These are phyloP conservation scores for Ustilago bromivora DNA, from an alignment of 1,284 basidiomycete genomes.

Conservation along the genomic window DNA sequence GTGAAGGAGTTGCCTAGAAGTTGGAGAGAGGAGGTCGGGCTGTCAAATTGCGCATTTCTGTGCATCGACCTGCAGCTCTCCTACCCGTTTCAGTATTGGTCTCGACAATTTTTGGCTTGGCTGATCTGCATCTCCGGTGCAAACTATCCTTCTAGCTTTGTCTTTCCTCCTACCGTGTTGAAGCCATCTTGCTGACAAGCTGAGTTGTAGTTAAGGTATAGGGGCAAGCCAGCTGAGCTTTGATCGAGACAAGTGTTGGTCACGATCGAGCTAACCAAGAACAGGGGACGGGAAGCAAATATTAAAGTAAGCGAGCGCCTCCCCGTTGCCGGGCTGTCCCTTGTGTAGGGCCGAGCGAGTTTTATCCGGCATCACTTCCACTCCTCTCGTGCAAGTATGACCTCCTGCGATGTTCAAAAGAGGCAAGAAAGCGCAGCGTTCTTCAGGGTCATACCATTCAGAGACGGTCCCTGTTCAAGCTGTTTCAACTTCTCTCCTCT, in stretches of 20 bases:
- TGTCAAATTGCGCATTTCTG: slow-evolving; percentile 22
- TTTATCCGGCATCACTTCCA: slow-evolving; percentile 1
- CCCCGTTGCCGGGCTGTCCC: background rate
- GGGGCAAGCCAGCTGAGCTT: background rate
- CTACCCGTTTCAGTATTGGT: slow-evolving; percentile 3
- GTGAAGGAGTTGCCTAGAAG: background rate
- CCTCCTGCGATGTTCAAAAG: background rate
- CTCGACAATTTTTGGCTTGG: background rate
- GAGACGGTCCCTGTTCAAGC: background rate
- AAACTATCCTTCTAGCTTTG: too few relatives aligned
- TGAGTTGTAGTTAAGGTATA: too few relatives aligned
- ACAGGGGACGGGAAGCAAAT: background rate
- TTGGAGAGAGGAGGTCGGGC: slow-evolving; percentile 15
- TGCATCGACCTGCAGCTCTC: slow-evolving; percentile 6
- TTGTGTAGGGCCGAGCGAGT: background rate
- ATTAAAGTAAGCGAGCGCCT: background rate
- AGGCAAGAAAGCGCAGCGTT: background rate
- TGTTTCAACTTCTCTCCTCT: background rate
- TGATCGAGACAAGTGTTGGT: background rate
- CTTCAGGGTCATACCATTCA: background rate
- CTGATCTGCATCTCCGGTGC: too few relatives aligned
- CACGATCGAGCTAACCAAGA: background rate
- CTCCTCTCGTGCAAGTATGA: background rate
- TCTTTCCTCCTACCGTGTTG: too few relatives aligned
- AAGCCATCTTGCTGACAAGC: too few relatives aligned